Base-by-base conservation (phyloP, 805 yeast species). In the Saccharomyces mikatae region DNA sequence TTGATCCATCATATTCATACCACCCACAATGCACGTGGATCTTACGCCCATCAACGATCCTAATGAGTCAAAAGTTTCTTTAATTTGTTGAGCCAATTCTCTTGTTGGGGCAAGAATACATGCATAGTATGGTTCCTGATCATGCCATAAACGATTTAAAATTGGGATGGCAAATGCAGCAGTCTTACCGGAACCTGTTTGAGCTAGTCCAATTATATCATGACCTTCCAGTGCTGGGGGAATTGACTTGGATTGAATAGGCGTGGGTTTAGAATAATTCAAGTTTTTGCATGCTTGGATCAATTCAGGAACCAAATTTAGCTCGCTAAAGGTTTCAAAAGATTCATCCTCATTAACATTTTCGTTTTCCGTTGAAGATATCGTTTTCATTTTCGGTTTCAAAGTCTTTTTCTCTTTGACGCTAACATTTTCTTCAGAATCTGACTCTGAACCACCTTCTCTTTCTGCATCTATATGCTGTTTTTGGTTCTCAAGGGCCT, bases 91-190 rank as follows among this genome's bases (percentile, higher is more conserved):
- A 0, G 94, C 95, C 65, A 87, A 74, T 72, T 87, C 95, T 76
- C 95, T 80, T 1, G 95, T 87, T 54, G 95, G 95, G 0, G 92
- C 87, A 60, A 94, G 71, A 1, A 94, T 94, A 61, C 94, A 82
- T 3, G 96, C 96, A 71, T 82, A 94, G 63, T 87, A 87, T 3
- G 97, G 91, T 2, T 86, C 77, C 64, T 92, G 96, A 28, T 85
- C 90, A 53, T 89, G 83, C 89, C 96, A 91, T 50, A 94, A 76
- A 1, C 89, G 84, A 69, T 94, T 97, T 31, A 94, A 76, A 48
- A 94, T 89, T 1, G 99, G 99, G 51, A 94, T 82, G 8, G 98
- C 97, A 76, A 94, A 94, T 0, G 99, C 99, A 0, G 98, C 99
- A 0, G 99, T 94, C 71, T 92, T 92, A 59, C 99, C 99, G 3